These are phyloP conservation scores for Arctostaphylos glauca DNA, from an alignment of 148 eudicot species.

Conservation along the genomic window DNA sequence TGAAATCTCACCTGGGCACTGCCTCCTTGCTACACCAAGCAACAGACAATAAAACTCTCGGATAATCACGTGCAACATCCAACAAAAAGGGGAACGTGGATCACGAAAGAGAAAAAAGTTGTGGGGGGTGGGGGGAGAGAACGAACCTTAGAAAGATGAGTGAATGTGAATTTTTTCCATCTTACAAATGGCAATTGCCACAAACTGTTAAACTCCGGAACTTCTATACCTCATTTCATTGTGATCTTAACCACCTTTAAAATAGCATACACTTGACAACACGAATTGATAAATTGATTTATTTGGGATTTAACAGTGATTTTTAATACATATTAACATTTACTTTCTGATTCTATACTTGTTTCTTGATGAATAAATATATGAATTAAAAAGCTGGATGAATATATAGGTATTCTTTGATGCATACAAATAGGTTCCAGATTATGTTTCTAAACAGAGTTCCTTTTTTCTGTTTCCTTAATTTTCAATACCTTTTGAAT, in stretches of 20 bases:
- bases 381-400: background rate
- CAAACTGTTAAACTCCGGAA: background rate
- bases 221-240: background rate
- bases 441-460: conserved; percentile 3
- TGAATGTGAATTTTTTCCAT: conserved; percentile 37
- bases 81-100: background rate
- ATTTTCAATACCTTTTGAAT: background rate
- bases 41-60: background rate
- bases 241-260: background rate
- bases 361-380: background rate
- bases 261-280: background rate
- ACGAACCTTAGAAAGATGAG: conserved; percentile 74
- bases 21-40: conserved; percentile 90
- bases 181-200: too few species aligned
- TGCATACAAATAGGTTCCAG: background rate
- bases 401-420: background rate
- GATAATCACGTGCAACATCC: background rate
- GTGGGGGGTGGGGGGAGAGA: background rate
- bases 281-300: background rate
- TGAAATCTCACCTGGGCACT: conserved; percentile 91
- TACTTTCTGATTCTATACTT: background rate
- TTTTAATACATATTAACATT: background rate
- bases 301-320: background rate
- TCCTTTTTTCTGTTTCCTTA: background rate
- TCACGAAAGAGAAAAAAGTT: too few species aligned